Percentiles rank a stretch among this genome's conserved stretches.
phyloP scores from a whole-genome alignment of 1,284 basidiomycete genomes.

The Exobasidium rhododendri region DNA sequence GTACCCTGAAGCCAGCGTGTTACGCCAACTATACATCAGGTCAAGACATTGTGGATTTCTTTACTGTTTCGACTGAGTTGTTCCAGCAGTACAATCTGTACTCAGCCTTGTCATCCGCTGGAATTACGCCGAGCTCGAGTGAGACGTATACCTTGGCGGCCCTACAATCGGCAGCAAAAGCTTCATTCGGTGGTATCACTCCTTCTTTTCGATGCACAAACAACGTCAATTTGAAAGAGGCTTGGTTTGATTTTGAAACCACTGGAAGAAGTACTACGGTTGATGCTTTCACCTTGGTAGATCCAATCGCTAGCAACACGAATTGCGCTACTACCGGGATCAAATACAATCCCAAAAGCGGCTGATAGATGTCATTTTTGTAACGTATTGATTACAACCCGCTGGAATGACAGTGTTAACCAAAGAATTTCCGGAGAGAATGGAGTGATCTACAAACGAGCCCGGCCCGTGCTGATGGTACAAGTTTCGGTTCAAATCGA shows the following conservation, averaged over 20 bases:
- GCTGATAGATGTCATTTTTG: too few relatives aligned
- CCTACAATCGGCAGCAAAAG: slow-evolving; percentile 18
- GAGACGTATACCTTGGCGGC: slow-evolving; percentile 22
- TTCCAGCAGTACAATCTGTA: slow-evolving; percentile 25
- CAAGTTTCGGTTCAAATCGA: too few relatives aligned
- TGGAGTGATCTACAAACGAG: too few relatives aligned
- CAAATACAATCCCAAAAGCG: slow-evolving; percentile 26
- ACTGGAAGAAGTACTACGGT: slow-evolving; percentile 18
- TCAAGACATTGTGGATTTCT: slow-evolving; percentile 37
- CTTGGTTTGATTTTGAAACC: slow-evolving; percentile 25
- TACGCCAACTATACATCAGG: slow-evolving; percentile 14
- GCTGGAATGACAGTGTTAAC: too few relatives aligned
- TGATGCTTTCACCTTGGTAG: slow-evolving; percentile 20
- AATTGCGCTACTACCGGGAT: slow-evolving; percentile 25
- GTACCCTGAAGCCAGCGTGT: slow-evolving; percentile 29
- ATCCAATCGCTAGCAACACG: slow-evolving; percentile 24
- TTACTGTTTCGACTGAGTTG: slow-evolving; percentile 25
- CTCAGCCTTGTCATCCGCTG: slow-evolving; percentile 20
- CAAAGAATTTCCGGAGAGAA: too few relatives aligned
- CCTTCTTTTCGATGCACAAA: slow-evolving; percentile 24
- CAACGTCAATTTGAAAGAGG: slow-evolving; percentile 25
- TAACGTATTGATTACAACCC: too few relatives aligned
- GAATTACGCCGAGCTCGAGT: slow-evolving; percentile 19
- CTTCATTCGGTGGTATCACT: slow-evolving; percentile 20
- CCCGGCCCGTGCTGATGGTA: too few relatives aligned